Conservation (phyloP, 176 grass and related monocot species). For the Juncus inflexus region DNA sequence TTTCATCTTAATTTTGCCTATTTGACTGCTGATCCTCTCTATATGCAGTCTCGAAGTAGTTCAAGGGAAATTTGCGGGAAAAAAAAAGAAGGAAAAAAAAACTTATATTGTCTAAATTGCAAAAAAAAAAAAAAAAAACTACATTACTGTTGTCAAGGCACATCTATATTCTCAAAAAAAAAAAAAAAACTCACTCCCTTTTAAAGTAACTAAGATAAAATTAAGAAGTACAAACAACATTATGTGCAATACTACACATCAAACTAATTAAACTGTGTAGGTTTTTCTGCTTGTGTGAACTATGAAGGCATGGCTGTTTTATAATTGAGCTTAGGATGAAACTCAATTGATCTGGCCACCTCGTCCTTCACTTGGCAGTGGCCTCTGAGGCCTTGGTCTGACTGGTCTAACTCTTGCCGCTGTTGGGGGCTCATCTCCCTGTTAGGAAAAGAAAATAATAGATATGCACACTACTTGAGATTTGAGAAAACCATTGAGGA, state of each 20-base stretch:
- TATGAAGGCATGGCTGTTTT: background rate
- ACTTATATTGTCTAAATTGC: too few species aligned
- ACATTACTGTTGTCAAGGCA: too few species aligned
- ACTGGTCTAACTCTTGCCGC: background rate
- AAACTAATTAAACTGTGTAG: conserved; percentile 19
- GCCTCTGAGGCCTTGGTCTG: conserved; percentile 11
- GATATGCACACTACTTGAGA: background rate
- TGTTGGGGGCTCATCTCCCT: conserved; percentile 5
- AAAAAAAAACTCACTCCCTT: too few species aligned
- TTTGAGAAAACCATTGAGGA: background rate
- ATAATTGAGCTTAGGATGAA: background rate
- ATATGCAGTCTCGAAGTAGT: too few species aligned
- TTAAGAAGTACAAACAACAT: background rate
- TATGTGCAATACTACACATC: background rate
- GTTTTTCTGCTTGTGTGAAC: background rate
- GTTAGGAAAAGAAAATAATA: background rate
- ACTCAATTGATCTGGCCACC: conserved; percentile 28
- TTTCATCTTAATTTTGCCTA: too few species aligned
- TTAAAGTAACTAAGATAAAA: too few species aligned
- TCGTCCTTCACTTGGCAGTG: conserved; percentile 16
- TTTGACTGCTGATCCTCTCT: too few species aligned
- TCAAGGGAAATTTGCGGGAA: too few species aligned
- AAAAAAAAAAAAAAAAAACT: too few species aligned
- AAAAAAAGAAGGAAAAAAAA: too few species aligned
- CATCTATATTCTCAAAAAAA: too few species aligned